Evolutionary conservation across 345 rosid genomes (phyloP), one percentile per base, ranked within the genome.

Genomic region (Corymbia maculata): DNA sequence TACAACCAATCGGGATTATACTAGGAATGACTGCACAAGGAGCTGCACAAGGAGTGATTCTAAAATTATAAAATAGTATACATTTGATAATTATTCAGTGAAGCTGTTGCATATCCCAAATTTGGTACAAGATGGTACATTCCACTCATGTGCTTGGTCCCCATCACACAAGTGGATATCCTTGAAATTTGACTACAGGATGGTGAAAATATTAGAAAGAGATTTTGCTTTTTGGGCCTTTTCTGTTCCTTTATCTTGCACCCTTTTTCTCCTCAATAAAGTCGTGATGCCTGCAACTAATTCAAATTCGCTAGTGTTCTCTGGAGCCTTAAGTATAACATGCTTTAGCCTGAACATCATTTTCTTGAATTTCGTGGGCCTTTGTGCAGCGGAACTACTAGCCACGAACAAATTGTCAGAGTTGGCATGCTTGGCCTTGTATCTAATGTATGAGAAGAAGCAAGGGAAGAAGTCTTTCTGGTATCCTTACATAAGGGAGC

Each of bases 391-490:
- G 50, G 99, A 97, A 90, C 92, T 97, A 86, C 91, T 97, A 88
- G 93, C 99, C 49, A 95, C 99, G 44, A 96, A 96, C 92, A 97
- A 97, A 88, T 88, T 97, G 89, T 97, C 99, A 0, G 99, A 97
- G 90, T 90, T 97, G 93, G 99, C 99, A 85, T 97, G 99, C 90
- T 91, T 97, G 92, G 98, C 99, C 85, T 89, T 97, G 93, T 96
- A 97, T 91, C 92, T 97, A 88, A 97, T 97, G 99, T 97, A 97
- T 91, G 99, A 97, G 94, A 96, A 96, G 95, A 96, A 97, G 91
- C 98, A 97, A 93, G 99, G 99, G 53, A 95, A 94, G 92, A 93
- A 95, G 87, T 97, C 99, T 42, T 95, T 96, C 22, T 97, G 99
- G 99, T 94, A 95, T 91, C 99, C 99, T 1, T 97, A 95, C 89